These are phyloP conservation scores for Groenewaldozyma auringiensis DNA, from an alignment of 1,139 yeast species.

Conservation along the genomic window DNA sequence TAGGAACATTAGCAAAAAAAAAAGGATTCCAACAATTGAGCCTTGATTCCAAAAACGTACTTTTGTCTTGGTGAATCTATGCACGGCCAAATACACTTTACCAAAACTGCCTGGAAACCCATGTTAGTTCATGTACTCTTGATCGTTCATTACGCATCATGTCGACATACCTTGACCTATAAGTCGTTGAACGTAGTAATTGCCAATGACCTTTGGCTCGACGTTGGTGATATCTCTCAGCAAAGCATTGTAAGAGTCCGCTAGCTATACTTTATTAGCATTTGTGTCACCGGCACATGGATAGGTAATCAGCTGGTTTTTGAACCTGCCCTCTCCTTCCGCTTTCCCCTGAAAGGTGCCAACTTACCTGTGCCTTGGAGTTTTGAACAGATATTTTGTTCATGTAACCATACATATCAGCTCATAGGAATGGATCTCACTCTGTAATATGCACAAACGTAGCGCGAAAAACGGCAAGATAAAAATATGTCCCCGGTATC, in stretches of 20 bases:
- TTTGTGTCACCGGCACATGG: no score
- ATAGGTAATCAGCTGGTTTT: no score
- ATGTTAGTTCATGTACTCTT: slow-evolving; percentile 1
- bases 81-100: slow-evolving; percentile 77
- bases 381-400: slow-evolving; percentile 26
- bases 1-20: slow-evolving; percentile 6
- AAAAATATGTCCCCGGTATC: no score
- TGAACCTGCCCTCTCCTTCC: no score
- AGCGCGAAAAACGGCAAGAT: no score
- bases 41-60: slow-evolving; percentile 33
- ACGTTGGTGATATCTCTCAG: slow-evolving; percentile 48
- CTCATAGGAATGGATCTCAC: no score
- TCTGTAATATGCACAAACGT: no score
- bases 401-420: slow-evolving; percentile 25
- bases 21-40: background rate
- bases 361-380: slow-evolving; percentile 29
- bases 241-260: slow-evolving; percentile 58
- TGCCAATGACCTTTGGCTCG: slow-evolving; percentile 53
- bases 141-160: background rate
- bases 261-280: slow-evolving; percentile 30
- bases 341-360: no score
- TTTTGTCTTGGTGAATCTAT: slow-evolving; percentile 59
- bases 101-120: slow-evolving; percentile 67
- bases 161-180: slow-evolving; percentile 58
- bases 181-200: slow-evolving; percentile 59